Conservation (phyloP, 805 yeast genomes). For the Wickerhamiella occidentalis region DNA sequence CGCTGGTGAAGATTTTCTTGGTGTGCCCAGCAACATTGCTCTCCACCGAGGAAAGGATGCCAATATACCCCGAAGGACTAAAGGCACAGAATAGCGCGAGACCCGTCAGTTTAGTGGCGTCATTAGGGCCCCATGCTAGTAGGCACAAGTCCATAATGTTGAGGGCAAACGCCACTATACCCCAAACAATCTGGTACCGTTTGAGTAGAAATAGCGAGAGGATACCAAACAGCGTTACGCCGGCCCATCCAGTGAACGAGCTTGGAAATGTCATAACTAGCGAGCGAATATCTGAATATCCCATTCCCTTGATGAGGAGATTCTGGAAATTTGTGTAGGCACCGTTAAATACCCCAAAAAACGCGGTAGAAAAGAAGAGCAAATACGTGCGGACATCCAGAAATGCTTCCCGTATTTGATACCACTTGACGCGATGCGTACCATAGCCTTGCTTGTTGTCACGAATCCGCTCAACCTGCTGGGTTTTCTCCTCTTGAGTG, state of each 20-base stretch:
- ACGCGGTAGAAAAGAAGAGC: conserved; percentile 32
- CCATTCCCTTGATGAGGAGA: conserved; percentile 33
- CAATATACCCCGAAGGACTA: conserved; percentile 23
- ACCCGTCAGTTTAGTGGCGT: conserved; percentile 32
- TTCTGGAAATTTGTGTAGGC: conserved; percentile 39
- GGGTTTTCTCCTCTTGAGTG: conserved; percentile 34
- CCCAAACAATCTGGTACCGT: conserved; percentile 21
- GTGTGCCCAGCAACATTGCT: conserved; percentile 61
- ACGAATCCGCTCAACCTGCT: conserved; percentile 42
- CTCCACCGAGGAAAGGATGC: conserved; percentile 17
- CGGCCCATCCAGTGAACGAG: conserved; percentile 33
- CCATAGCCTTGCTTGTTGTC: conserved; percentile 46
- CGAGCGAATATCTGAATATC: conserved; percentile 23
- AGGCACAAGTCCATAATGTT: conserved; percentile 34
- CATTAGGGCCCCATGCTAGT: conserved; percentile 34
- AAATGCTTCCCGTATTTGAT: conserved; percentile 41
- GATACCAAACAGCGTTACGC: conserved; percentile 13
- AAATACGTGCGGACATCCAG: conserved; percentile 40
- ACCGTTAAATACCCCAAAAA: conserved; percentile 41
- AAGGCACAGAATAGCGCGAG: conserved; percentile 27
- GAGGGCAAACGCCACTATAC: conserved; percentile 41
- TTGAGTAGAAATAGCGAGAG: conserved; percentile 13
- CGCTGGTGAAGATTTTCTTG: conserved; percentile 50
- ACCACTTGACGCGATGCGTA: conserved; percentile 37
- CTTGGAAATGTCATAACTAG: conserved; percentile 33